phyloP scores from a whole-genome alignment of 1,284 basidiomycete species.

The Malassezia sympodialis region DNA sequence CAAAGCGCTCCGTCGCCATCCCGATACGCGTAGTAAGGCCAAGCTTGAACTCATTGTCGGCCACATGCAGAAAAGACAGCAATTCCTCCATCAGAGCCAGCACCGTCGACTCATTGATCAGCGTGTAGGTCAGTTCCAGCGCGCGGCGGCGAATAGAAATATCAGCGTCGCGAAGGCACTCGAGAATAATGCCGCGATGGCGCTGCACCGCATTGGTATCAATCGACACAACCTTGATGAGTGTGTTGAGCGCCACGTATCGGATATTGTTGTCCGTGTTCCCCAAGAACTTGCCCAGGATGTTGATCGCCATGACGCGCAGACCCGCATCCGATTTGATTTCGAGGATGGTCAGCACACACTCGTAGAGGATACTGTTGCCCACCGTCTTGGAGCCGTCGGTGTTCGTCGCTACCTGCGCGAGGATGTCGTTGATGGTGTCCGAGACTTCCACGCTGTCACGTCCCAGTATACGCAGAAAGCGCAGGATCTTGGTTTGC shows the following conservation, averaged over 20 bases:
- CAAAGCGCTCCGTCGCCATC: slow-evolving; percentile 87
- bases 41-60: slow-evolving; percentile 97
- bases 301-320: slow-evolving; percentile 99
- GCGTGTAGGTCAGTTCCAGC: slow-evolving; percentile 89
- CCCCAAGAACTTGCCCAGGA: slow-evolving; percentile 92
- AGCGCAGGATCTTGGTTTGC: slow-evolving; percentile 90
- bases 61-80: slow-evolving; percentile 89
- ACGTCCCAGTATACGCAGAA: slow-evolving; percentile 76
- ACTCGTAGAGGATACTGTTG: slow-evolving; percentile 95
- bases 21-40: slow-evolving; percentile 96
- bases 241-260: slow-evolving; percentile 93
- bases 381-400: slow-evolving; percentile 97
- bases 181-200: slow-evolving; percentile 93
- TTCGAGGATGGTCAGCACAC: slow-evolving; percentile 91
- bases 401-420: slow-evolving; percentile 97
- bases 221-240: slow-evolving; percentile 96
- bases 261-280: slow-evolving; percentile 98
- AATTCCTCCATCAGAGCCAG: slow-evolving; percentile 83
- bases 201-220: slow-evolving; percentile 97
- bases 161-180: slow-evolving; percentile 94
- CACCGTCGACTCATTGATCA: slow-evolving; percentile 93
- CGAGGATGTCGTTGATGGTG: slow-evolving; percentile 95
- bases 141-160: slow-evolving; percentile 95
- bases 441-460: slow-evolving; percentile 77
- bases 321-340: slow-evolving; percentile 93